Evolutionary conservation across 2,329 filamentous ascomycete species (phyloP), one percentile per base, ranked within the genome.

Genomic region (Pseudogymnoascus sp.): DNA sequence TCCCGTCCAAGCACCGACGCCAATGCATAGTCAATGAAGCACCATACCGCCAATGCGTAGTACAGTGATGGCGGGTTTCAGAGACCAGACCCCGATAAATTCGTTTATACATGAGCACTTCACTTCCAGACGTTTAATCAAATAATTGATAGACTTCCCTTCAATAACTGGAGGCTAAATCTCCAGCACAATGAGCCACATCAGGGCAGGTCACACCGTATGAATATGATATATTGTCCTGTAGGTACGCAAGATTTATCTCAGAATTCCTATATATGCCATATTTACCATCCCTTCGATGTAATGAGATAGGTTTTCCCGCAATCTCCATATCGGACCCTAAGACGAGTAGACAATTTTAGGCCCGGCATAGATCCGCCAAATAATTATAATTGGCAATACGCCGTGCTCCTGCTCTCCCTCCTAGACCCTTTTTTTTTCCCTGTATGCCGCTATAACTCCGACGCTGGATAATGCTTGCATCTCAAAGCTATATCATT

Each of bases 401-500:
- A 30, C 23, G 41, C 41, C 26, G 26, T 18, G 23, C 41, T 18
- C 41, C 41, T 28, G 21, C 41, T 28, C 23, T n/a, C n/a, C 21
- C 21, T n/a, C 41, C 23, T 8, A 52, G 13, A 3, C 4, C 26
- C n/a, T 18, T 52, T 18, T 15, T 26, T 15, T 3, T 33, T 52
- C 19, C 26, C n/a, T 52, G n/a, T 52, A 52, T 33, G 45, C 26
- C 45, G 28, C 26, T 52, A 33, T 52, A 52, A 52, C 26, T 30
- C 45, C 15, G 45, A 52, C 26, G 26, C 45, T 52, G 45, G 15
- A 52, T 10, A 52, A 33, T 52, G 26, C 45, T 52, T 10, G 45
- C 45, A 52, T 52, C 45, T 52, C 45, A 30, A 52, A 52, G 45
- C n/a, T 52, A 52, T 30, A 33, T 33, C 45, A 33, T 19, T 26